phyloP scores from a whole-genome alignment of 768 basidiomycete species.

The Tulasnella sp. region DNA sequence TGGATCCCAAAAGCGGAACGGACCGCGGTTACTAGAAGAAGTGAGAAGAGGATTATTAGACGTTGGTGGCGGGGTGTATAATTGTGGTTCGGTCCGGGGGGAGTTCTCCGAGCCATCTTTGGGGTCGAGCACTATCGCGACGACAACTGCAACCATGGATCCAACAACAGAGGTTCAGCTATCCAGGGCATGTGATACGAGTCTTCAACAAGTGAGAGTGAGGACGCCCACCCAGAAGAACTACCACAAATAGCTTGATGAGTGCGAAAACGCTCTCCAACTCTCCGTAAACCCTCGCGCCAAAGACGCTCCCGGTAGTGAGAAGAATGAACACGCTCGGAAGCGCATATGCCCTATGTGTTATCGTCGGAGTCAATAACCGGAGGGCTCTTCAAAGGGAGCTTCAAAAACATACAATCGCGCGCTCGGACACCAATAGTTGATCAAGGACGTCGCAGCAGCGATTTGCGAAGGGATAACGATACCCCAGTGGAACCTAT shows the following conservation, averaged over 20 bases:
- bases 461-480: conserved; percentile 13
- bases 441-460: conserved; percentile 10
- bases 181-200: too few relatives aligned
- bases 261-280: background rate
- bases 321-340: background rate
- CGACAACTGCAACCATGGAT: background rate
- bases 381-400: background rate
- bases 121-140: background rate
- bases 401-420: background rate
- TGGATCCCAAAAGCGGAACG: background rate
- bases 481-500: conserved; percentile 19
- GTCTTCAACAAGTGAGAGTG: background rate
- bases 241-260: conserved; percentile 4
- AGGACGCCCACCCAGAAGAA: background rate
- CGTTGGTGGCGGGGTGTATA: background rate
- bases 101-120: background rate
- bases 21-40: background rate
- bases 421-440: background rate
- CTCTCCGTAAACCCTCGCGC: conserved; percentile 6
- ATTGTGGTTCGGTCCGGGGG: too few relatives aligned
- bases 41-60: too few relatives aligned
- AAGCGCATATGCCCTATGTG: background rate
- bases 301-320: background rate
- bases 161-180: too few relatives aligned
- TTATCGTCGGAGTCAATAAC: background rate